Base-by-base conservation (phyloP, 1,284 basidiomycete species). In the Boletus smithii region DNA sequence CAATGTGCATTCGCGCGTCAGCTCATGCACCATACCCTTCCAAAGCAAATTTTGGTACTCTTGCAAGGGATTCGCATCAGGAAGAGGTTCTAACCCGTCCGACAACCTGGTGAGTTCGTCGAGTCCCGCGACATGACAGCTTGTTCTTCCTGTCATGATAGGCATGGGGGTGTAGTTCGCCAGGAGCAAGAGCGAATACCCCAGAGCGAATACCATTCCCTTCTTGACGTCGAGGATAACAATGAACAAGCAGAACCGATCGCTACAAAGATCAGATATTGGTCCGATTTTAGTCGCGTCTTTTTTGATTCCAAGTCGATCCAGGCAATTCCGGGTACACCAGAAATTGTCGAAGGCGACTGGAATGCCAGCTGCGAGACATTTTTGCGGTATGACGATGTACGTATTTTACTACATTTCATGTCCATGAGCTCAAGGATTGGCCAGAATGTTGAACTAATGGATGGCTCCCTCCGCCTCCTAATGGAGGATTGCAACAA, bases 201-300 rank as follows among this genome's bases (percentile, higher is more conserved):
- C 1, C 70, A 69, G 48, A 83, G 79, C 60, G 55, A 68, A 32
- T 87, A 86, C 58, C 84, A 85, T 48, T 55, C 61, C 14, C 63
- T 63, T 34, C 61, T 82, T 26, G 74, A 80, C 27, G 62, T 69
- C 10, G 63, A 67, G 9, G 61, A 61, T 27, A 46, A 41, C 24
- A 54, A 53, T n/a, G 58, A 59, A 24, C 53, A 55, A 36, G 58
- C 60, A 26, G 50, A 54, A 32, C 46, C 56, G 34, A 44, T 56
- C 9, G 26, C 44, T 20, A 39, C 56, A 42, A 54, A 73, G n/a
- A 67, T 85, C 50, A 74, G 80, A 53, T 88, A 77, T 60, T 91
- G 88, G 88, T 87, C 88, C 3, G 88, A 91, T 66, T 88, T 80
- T 56, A 85, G 73, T 55, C 81, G 83, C 24, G 75, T 88, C 18